phyloP scores from a whole-genome alignment of 805 yeast genomes.

The Ogataea saltuana region DNA sequence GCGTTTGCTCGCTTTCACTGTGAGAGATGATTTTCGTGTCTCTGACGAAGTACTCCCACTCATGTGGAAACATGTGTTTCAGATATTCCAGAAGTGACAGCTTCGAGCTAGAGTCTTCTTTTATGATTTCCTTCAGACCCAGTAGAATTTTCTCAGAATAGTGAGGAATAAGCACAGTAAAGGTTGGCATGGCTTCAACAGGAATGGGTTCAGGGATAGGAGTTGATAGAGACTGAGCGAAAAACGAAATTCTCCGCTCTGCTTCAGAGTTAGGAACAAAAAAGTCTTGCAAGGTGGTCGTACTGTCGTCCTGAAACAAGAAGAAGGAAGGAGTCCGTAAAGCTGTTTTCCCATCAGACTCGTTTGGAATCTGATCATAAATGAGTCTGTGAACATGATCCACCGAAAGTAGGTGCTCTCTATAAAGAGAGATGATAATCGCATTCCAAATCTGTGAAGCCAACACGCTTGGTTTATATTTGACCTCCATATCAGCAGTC shows the following conservation, averaged over 20 bases:
- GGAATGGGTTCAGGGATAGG: conserved; percentile 51
- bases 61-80: conserved; percentile 67
- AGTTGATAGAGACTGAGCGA: conserved; percentile 54
- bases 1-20: conserved; percentile 45
- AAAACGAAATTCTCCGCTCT: conserved; percentile 51
- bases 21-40: conserved; percentile 69
- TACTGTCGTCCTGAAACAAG: conserved; percentile 48
- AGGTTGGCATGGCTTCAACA: conserved; percentile 48
- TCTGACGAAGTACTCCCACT: conserved; percentile 79
- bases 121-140: conserved; percentile 46
- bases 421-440: conserved; percentile 51
- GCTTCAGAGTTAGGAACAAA: conserved; percentile 50
- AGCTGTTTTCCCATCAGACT: conserved; percentile 40
- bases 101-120: conserved; percentile 46
- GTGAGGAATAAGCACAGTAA: conserved; percentile 54
- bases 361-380: conserved; percentile 50
- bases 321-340: conserved; percentile 48
- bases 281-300: conserved; percentile 39
- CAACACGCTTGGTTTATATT: conserved; percentile 40
- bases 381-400: conserved; percentile 45
- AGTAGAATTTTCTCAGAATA: conserved; percentile 51
- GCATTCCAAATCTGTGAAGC: conserved; percentile 58
- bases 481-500: conserved; percentile 46
- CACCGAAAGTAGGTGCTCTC: conserved; percentile 52
- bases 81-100: conserved; percentile 74